Percentiles rank a stretch among this genome's conserved stretches.
These are phyloP conservation scores for Pythium dissimile DNA, from an alignment of 352 stramenopile species.

Conservation along the genomic window DNA sequence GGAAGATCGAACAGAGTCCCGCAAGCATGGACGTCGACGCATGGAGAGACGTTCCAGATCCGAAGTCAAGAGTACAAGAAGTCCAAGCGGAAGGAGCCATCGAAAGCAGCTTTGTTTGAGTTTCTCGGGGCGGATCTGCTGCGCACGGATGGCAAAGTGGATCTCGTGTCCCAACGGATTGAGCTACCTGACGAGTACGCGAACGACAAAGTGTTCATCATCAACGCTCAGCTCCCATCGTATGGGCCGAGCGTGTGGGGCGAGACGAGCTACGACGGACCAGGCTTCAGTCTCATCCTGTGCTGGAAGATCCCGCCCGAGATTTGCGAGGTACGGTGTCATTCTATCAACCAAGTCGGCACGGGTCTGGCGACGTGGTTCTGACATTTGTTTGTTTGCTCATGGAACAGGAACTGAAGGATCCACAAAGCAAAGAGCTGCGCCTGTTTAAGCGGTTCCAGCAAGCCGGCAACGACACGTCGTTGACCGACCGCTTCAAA, in stretches of 20 bases:
- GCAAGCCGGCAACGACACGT: slow-evolving; percentile 54
- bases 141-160: slow-evolving; percentile 62
- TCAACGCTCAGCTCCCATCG: slow-evolving; percentile 78
- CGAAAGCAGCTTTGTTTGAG: slow-evolving; percentile 58
- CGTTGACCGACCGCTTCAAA: slow-evolving; percentile 80
- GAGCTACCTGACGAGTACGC: slow-evolving; percentile 53
- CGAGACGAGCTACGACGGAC: slow-evolving; percentile 54
- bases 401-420: slow-evolving; percentile 46
- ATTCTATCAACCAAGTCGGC: background rate
- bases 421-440: slow-evolving; percentile 52
- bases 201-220: slow-evolving; percentile 67
- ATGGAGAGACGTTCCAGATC: slow-evolving; percentile 63
- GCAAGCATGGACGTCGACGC: slow-evolving; percentile 47
- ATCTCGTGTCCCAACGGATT: slow-evolving; percentile 73
- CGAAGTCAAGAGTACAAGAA: slow-evolving; percentile 82
- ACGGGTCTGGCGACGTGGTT: background rate
- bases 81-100: slow-evolving; percentile 72
- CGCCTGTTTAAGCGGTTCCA: slow-evolving; percentile 73
- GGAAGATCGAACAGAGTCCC: slow-evolving; percentile 49
- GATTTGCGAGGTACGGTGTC: slow-evolving; percentile 43
- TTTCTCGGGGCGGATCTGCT: slow-evolving; percentile 76
- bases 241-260: slow-evolving; percentile 78
- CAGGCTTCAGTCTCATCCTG: slow-evolving; percentile 70
- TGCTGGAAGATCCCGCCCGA: slow-evolving; percentile 78
- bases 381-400: background rate